Conservation (phyloP, 2,329 filamentous ascomycete genomes). For the Diaporthe vaccinii region DNA sequence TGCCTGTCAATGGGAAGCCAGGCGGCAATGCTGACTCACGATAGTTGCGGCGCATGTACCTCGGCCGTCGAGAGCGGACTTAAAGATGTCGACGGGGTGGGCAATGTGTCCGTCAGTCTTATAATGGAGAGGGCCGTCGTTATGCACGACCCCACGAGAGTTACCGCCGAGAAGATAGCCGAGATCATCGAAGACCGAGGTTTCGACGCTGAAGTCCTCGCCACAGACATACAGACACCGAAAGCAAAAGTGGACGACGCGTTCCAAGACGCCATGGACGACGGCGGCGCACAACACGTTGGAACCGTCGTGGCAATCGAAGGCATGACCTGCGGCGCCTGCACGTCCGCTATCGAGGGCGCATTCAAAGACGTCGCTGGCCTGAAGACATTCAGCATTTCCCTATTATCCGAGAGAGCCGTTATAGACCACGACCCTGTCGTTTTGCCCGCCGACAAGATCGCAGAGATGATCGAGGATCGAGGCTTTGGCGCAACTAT, state of each 20-base stretch:
- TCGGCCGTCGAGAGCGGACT: conserved; percentile 96
- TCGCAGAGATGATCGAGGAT: conserved; percentile 74
- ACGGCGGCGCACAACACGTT: conserved; percentile 58
- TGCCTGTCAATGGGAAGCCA: background rate
- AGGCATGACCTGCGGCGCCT: conserved; percentile 93
- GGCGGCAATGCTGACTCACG: conserved; percentile 53
- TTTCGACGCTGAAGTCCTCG: conserved; percentile 91
- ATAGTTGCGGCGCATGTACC: conserved; percentile 91
- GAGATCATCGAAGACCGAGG: conserved; percentile 93
- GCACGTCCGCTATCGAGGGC: conserved; percentile 86
- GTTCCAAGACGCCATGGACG: conserved; percentile 50
- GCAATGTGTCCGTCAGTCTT: conserved; percentile 89
- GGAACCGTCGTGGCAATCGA: conserved; percentile 83
- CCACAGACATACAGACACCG: conserved; percentile 78
- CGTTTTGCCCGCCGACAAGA: conserved; percentile 65
- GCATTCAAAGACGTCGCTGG: conserved; percentile 82
- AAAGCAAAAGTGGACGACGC: conserved; percentile 53
- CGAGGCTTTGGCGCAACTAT: conserved; percentile 86
- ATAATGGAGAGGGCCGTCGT: conserved; percentile 97
- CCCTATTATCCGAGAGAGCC: conserved; percentile 85
- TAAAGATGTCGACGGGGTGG: conserved; percentile 83
- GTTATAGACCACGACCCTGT: conserved; percentile 83
- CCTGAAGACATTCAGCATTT: conserved; percentile 83
- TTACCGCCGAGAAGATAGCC: conserved; percentile 81
- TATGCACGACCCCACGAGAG: conserved; percentile 83